phyloP scores from a whole-genome alignment of 371 early-diverging fungal genomes.

The Phascolomyces articulosus region DNA sequence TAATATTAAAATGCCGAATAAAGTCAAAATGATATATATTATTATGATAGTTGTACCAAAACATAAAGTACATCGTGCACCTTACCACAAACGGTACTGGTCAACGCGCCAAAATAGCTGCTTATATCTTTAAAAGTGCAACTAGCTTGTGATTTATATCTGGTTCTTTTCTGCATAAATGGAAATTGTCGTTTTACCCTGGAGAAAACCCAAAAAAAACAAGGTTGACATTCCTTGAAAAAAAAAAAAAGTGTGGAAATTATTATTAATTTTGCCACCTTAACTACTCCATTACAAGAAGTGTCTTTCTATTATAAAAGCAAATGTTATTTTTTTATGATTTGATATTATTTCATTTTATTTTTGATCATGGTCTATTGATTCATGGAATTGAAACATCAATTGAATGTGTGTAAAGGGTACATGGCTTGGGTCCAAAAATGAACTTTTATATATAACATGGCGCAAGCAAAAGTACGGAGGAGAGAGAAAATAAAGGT shows the following conservation, averaged over 20 bases:
- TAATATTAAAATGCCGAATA: not conserved
- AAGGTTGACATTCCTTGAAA: not conserved
- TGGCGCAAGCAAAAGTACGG: not conserved
- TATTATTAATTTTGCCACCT: not conserved
- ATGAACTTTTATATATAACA: not conserved
- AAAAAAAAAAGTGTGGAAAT: too few relatives aligned
- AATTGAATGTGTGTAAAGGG: not conserved
- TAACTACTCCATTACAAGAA: not conserved
- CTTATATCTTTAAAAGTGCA: not conserved
- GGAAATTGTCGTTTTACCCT: conserved; percentile 2
- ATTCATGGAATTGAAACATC: not conserved
- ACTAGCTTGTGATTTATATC: conserved; percentile 3
- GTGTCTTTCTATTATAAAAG: too few relatives aligned
- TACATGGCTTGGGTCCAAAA: not conserved
- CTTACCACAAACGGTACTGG: not conserved
- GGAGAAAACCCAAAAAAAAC: not conserved
- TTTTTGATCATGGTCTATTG: not conserved
- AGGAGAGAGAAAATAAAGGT: not conserved
- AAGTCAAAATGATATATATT: too few relatives aligned
- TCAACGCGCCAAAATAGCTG: not conserved
- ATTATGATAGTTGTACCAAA: not conserved
- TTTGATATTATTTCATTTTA: not conserved
- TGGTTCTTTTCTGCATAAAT: conserved; percentile 21
- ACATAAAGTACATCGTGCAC: not conserved
- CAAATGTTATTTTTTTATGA: too few relatives aligned